Evolutionary conservation across 257 asterid species (phyloP), one percentile per base, ranked within the genome.

Genomic region (Perilla frutescens): DNA sequence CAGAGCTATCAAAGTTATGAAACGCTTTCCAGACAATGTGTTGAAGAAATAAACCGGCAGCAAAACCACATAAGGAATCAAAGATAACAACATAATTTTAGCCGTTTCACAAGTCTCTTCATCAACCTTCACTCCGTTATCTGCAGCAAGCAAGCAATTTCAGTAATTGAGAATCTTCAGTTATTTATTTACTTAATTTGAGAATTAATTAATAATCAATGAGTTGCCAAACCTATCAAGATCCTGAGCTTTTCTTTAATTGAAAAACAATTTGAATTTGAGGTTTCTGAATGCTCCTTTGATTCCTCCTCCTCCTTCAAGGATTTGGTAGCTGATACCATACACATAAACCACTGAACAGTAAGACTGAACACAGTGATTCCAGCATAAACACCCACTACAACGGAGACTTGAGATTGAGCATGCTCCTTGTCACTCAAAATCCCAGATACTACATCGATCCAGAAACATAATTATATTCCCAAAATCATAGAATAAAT

Each of bases 291-390:
- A 6, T 60, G 7, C 20, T 72, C 40, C 2, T 69, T 37, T 11
- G 77, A 64, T 26, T 81, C 70, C 20, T n/a, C 73, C 20, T n/a
- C 73, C 49, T 73, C 26, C 37, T 3, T 63, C 63, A 83, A 68
- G n/a, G 71, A 0, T 43, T 51, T 79, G 71, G 58, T 65, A 3
- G 86, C 87, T 10, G 72, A 70, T 6, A 85, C 79, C 31, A 85
- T 76, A 9, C 85, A 80, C 55, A 80, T 36, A 37, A 86, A 87
- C 92, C 92, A 87, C 43, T 83, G 86, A 14, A 82, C 6, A 1
- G 89, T 85, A 9, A 86, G 86, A 43, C 80, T 80, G 60, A 86
- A 82, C 48, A 84, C 87, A 0, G 89, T 84, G 41, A 77, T 78
- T 62, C 90, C 89, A 0, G 85, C 84, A 11, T 76, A 81, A 45